Base-by-base conservation (phyloP, 2,329 filamentous ascomycete species). In the Paecilomyces sp. region DNA sequence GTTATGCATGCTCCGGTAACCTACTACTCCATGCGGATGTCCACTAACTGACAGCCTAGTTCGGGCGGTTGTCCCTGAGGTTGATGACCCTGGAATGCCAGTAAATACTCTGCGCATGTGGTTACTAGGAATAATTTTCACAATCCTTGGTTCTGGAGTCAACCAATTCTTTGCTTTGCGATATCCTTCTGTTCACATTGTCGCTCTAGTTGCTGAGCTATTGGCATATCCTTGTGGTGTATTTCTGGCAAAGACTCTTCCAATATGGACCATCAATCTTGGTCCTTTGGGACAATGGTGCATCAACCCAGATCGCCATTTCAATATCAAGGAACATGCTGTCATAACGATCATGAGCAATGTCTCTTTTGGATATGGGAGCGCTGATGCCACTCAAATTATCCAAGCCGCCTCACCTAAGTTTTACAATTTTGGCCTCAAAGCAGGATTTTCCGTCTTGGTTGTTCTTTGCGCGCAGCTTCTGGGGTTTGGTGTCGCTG, bases 341-440 rank as follows among this genome's bases (percentile, higher is more conserved):
- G 63, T 80, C 18, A 72, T 79, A 22, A 77, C 76, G 28, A 76
- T 80, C 62, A 80, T 80, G 77, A 76, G 74, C 62, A 82, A 81
- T 60, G 77, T 80, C 18, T 77, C 77, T 4, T 80, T 81, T 60
- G 77, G 78, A 0, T 79, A 76, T 58, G 76, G 75, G 18, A 75
- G 73, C 11, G 77, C 78, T 8, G 77, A 79, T 55, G 68, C 77
- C 0, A 80, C 78, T n/a, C 79, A 77, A 55, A 74, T 80, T 41
- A 76, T 80, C 56, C 76, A 80, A 61, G 77, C 77, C 1, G 69
- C 76, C 4, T 71, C 65, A 53, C 51, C 59, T 60, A 61, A 63
- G 2, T 75, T 79, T 58, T 79, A 80, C 59, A 72, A 75, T 53
- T 77, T 79, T 57, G 63, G 71, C 1, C 71, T 79, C 9, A 69